Evolutionary conservation across 768 basidiomycete genomes (phyloP), one percentile per base, ranked within the genome.

Genomic region (Kwoniella sp.): DNA sequence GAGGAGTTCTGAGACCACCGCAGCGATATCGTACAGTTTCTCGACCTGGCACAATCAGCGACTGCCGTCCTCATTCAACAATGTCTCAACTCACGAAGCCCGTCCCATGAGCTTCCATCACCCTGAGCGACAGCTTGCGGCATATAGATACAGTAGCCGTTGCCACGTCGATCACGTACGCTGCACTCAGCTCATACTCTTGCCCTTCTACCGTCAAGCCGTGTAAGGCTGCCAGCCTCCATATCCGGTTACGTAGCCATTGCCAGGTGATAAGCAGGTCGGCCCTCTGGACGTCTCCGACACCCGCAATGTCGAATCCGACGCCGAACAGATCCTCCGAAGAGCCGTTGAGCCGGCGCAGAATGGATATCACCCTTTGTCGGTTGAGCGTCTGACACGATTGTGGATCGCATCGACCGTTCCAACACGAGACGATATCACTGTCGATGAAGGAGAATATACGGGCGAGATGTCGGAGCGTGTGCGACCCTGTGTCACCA

Each of bases 181-280:
- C 65, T 11, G 56, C 29, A 1, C 56, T 53, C 10, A 67, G 23
- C 19, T 53, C 58, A 26, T 39, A 25, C 10, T 51, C 52, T 5
- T 15, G 34, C 3, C 27, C 49, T 6, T 56, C 47, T 14, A 19
- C 39, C 1, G 58, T 59, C 33, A 64, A 22, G n/a, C 63, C 62
- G 40, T 67, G 65, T 27, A 42, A 25, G 17, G 44, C 40, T 10
- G 54, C 53, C 25, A 67, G 27, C 12, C 57, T 22, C 65, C 65
- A 67, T 17, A 67, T 41, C 19, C 63, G 36, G 43, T 63, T 67
- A 17, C 57, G 45, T 17, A 64, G 34, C 65, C 65, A 67, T 38
- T 67, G 62, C 62, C 63, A 63, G 9, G 65, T 67, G 40, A 67
- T 59, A 19, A 64, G 43, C 50, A 67, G 33, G 41, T 67, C 65